Conservation (phyloP, 768 basidiomycete genomes). For the Russula earlei region DNA sequence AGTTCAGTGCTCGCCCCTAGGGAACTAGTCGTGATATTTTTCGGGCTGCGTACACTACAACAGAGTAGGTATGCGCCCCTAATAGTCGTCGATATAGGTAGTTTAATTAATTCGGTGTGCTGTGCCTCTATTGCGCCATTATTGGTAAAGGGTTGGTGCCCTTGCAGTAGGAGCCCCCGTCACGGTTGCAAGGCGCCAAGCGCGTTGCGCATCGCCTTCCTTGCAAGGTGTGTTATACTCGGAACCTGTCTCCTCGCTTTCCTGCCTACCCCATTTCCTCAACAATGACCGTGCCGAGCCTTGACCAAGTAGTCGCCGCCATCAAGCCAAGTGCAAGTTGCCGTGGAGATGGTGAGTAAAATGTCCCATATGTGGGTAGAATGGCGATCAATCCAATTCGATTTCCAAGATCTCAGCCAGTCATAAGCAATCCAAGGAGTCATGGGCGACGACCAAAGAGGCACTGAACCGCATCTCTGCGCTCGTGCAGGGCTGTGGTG, state of each 20-base stretch:
- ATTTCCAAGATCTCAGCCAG: not conserved
- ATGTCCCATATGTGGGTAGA: not conserved
- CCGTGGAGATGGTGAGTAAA: conserved; percentile 5
- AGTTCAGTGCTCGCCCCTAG: no score
- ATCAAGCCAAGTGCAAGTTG: conserved; percentile 4
- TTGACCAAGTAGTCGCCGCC: conserved; percentile 9
- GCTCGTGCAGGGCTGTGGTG: not conserved
- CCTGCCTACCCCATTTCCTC: not conserved
- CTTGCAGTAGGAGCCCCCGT: not conserved
- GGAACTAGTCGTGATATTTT: no score
- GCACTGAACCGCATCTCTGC: not conserved
- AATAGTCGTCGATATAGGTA: not conserved
- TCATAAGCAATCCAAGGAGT: conserved; percentile 1
- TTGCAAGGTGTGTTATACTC: not conserved
- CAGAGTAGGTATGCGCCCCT: not conserved
- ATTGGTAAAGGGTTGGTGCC: conserved; percentile 6
- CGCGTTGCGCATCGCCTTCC: conserved; percentile 6
- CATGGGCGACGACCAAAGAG: conserved; percentile 1
- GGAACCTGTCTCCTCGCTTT: not conserved
- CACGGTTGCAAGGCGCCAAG: not conserved
- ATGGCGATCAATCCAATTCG: not conserved
- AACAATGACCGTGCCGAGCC: conserved; percentile 9
- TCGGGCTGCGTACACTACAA: not conserved
- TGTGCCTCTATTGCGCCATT: not conserved
- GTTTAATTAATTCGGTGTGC: not conserved